These are phyloP conservation scores for Macrolepiota albuminosa DNA, from an alignment of 768 basidiomycete genomes.

Conservation along the genomic window DNA sequence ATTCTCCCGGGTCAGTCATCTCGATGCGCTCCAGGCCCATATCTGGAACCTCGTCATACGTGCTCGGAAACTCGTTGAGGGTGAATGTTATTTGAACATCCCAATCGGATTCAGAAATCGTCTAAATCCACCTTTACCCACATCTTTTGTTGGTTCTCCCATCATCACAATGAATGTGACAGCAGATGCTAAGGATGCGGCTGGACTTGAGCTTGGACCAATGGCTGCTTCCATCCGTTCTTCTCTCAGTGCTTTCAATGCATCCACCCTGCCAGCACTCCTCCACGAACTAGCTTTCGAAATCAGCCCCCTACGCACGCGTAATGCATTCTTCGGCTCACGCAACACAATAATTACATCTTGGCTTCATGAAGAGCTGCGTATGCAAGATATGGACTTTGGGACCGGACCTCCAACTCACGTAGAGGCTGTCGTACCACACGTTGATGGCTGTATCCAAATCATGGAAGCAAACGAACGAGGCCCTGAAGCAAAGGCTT, in stretches of 20 bases:
- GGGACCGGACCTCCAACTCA: conserved; percentile 22
- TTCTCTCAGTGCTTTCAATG: conserved; percentile 20
- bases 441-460: conserved; percentile 28
- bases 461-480: conserved; percentile 21
- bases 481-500: conserved; percentile 4
- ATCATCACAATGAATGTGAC: conserved; percentile 23
- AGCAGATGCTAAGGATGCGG: conserved; percentile 8
- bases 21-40: conserved; percentile 32
- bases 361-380: conserved; percentile 24
- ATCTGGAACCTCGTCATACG: conserved; percentile 30
- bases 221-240: conserved; percentile 25
- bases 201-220: conserved; percentile 9
- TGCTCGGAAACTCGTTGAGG: conserved; percentile 19
- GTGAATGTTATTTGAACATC: conserved; percentile 16
- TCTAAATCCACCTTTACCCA: conserved; percentile 19
- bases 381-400: conserved; percentile 29
- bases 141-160: conserved; percentile 28
- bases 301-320: conserved; percentile 23
- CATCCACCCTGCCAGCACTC: conserved; percentile 21
- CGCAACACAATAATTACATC: conserved; percentile 29
- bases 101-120: conserved; percentile 21
- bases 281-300: conserved; percentile 30
- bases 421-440: conserved; percentile 28
- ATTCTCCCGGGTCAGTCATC: conserved; percentile 22
- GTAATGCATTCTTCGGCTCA: conserved; percentile 30